Percentiles rank a stretch among this genome's conserved stretches.
Conservation (phyloP, 2,329 filamentous ascomycete species). For the Plenodomus tracheiphilus region DNA sequence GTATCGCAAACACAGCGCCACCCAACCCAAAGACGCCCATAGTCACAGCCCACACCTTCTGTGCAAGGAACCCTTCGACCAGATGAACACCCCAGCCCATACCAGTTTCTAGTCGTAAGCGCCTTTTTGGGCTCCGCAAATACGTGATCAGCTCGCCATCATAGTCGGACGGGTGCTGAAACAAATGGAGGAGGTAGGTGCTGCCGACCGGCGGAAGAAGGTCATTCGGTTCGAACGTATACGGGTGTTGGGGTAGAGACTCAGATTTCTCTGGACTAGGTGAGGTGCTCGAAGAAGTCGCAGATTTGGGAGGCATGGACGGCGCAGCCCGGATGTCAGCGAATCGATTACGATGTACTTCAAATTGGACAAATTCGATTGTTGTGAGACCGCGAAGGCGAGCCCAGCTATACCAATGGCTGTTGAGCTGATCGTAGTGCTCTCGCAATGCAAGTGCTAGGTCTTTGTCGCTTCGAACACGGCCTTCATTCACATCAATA, state of each 20-base stretch:
- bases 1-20: conserved; percentile 40
- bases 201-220: conserved; percentile 45
- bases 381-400: conserved; percentile 41
- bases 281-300: conserved; percentile 12
- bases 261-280: conserved; percentile 12
- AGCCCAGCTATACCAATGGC: conserved; percentile 35
- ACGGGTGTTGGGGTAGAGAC: conserved; percentile 30
- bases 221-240: conserved; percentile 44
- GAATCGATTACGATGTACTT: conserved; percentile 47
- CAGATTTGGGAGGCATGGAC: conserved; percentile 37
- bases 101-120: conserved; percentile 37
- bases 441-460: conserved; percentile 38
- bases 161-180: conserved; percentile 46
- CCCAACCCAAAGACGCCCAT: conserved; percentile 35
- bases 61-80: conserved; percentile 44
- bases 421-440: conserved; percentile 41
- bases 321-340: conserved; percentile 45
- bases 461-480: conserved; percentile 42
- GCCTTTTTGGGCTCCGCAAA: conserved; percentile 39
- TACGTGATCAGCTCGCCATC: conserved; percentile 45
- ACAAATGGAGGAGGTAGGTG: conserved; percentile 45
- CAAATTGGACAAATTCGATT: conserved; percentile 46
- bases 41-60: conserved; percentile 38
- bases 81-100: conserved; percentile 47
- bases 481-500: conserved; percentile 38